Evolutionary conservation across 495 filamentous ascomycete genomes (phyloP).

Genomic region (Aspergillus hancockii): DNA sequence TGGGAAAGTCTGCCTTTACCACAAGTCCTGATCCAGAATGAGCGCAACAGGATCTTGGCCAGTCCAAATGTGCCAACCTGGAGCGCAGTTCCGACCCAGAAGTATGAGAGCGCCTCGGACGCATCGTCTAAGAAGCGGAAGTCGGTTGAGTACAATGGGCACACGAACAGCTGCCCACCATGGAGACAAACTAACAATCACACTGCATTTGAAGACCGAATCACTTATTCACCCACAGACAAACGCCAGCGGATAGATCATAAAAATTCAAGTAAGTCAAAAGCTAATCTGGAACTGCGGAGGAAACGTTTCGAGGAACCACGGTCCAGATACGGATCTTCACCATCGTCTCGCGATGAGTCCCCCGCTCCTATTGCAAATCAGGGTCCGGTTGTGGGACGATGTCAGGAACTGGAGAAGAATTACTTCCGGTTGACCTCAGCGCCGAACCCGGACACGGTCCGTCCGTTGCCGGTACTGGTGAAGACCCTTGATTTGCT

Average conservation of each 20-base stretch:
- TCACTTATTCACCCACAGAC: conserved; percentile 61
- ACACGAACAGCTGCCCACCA: conserved; percentile 55
- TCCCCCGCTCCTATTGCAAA: conserved; percentile 57
- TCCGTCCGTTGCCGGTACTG: conserved; percentile 82
- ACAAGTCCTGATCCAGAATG: conserved; percentile 78
- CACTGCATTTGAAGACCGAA: conserved; percentile 72
- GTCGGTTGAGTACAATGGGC: conserved; percentile 61
- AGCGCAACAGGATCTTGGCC: conserved; percentile 54
- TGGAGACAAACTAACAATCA: conserved; percentile 71
- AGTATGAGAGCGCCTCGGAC: conserved; percentile 16
- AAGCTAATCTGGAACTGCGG: conserved; percentile 84
- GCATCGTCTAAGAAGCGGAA: conserved; percentile 71
- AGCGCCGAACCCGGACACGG: conserved; percentile 78
- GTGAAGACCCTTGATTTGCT: conserved; percentile 81
- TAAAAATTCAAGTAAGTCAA: conserved; percentile 76
- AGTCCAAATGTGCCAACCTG: conserved; percentile 41
- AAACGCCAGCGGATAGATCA: conserved; percentile 60
- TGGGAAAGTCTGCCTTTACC: conserved; percentile 86
- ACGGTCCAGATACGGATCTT: conserved; percentile 47
- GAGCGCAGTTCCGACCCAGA: conserved; percentile 34
- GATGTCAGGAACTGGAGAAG: conserved; percentile 86
- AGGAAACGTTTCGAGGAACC: conserved; percentile 80
- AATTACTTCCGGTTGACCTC: conserved; percentile 91
- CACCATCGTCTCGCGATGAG: conserved; percentile 51
- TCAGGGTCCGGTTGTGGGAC: conserved; percentile 82